Percentiles rank a stretch among this genome's conserved stretches.
Conservation (phyloP, 176 grass and related monocot species). For the Lolium rigidum region DNA sequence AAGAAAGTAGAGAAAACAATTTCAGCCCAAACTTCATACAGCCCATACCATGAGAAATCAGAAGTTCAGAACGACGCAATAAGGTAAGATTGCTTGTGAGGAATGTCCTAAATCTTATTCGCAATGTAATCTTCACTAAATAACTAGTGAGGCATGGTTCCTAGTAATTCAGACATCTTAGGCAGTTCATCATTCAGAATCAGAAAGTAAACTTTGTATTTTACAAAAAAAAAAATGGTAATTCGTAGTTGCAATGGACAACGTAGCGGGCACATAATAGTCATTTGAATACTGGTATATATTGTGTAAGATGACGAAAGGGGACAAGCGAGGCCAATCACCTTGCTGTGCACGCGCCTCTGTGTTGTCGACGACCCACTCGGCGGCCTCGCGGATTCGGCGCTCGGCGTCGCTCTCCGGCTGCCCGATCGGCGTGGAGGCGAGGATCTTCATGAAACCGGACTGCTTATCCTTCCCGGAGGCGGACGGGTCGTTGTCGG, state of each 20-base stretch:
- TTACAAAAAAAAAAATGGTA: too few species aligned
- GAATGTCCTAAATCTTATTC: neutral
- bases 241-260: neutral
- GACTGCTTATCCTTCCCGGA: constrained; percentile 47
- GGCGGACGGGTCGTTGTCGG: constrained; percentile 44
- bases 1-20: constrained; percentile 11
- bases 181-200: neutral
- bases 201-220: constrained; percentile 2
- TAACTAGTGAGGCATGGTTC: neutral
- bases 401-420: constrained; percentile 63
- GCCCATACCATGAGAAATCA: neutral
- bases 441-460: constrained; percentile 63
- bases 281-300: too few species aligned
- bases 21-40: constrained; percentile 24
- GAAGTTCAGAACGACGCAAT: neutral
- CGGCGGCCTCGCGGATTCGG: constrained; percentile 74
- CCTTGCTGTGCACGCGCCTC: constrained; percentile 61
- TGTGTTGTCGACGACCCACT: constrained; percentile 74
- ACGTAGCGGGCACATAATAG: neutral
- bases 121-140: neutral
- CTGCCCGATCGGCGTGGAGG: constrained; percentile 65
- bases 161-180: neutral
- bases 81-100: neutral
- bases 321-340: too few species aligned
- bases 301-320: too few species aligned